A percentile compares a stretch with the other conserved stretches of the same genome.
Conservation (phyloP, 1,284 basidiomycete genomes). For the Tilletia walkeri region DNA sequence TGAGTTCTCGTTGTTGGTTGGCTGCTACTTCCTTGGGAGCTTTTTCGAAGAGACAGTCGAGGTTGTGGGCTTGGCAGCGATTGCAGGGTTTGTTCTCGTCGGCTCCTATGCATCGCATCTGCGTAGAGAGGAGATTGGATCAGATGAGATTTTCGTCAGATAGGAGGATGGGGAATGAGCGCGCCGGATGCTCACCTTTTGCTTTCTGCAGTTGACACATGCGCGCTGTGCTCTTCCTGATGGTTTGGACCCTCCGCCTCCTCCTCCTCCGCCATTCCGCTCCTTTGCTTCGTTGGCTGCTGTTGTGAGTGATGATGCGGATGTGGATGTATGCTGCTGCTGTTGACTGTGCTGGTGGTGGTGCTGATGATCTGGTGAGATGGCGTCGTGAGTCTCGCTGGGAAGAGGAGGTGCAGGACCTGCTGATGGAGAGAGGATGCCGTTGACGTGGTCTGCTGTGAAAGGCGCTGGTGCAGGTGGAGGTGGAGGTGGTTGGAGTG, state of each 20-base stretch:
- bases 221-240: not conserved
- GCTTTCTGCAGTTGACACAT: conserved; percentile 14
- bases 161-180: not conserved
- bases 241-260: not conserved
- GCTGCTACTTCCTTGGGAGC: conserved; percentile 10
- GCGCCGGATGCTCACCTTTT: not conserved
- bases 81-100: conserved; percentile 3
- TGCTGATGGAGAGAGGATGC: not conserved
- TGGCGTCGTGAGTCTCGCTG: not conserved
- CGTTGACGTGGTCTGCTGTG: not conserved
- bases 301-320: not conserved
- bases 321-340: not conserved
- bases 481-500: not conserved
- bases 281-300: not conserved
- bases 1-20: conserved; percentile 8
- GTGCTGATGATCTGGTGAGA: not conserved
- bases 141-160: not conserved
- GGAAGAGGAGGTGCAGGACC: too few relatives aligned
- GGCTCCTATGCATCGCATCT: conserved; percentile 11
- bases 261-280: not conserved
- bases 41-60: conserved; percentile 13
- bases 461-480: not conserved
- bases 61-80: not conserved
- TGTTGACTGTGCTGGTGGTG: not conserved
- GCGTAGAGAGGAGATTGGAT: not conserved